Base-by-base conservation (phyloP, 2,329 filamentous ascomycete species). In the Pseudogymnoascus sp. region DNA sequence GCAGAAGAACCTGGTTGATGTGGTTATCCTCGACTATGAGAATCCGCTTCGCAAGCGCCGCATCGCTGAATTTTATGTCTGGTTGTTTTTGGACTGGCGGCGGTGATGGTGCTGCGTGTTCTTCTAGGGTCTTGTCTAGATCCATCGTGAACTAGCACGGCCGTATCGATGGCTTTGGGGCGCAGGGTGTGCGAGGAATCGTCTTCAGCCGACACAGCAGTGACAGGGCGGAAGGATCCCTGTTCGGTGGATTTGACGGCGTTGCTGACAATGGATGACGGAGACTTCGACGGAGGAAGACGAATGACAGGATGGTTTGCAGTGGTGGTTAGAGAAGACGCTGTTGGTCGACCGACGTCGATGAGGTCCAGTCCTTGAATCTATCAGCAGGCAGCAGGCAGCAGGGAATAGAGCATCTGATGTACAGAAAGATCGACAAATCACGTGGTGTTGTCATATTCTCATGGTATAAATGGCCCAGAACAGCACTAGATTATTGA, bases 211-310 rank as follows among this genome's bases (percentile, higher is more conserved):
- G 76, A 62, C 6, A 80, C 71, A 0, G 73, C 74, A 0, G 76
- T 74, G 2, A 72, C 68, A 10, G 86, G 74, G 0, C 74, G 73
- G 35, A 86, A 77, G 63, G 76, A 77, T 0, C 83, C 83, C 33
- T 76, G 71, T 21, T 85, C 80, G 3, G 84, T 87, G 66, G 86
- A 86, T 65, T 87, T 87, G 45, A 79, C 78, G 1, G 83, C 83
- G 66, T 87, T 87, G 14, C 79, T 77, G 14, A 86, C 73, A 4
- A 87, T 33, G 41, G n/a, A 26, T 26, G 23, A 7, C 16, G 14
- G 12, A 6, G 21, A 49, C 7, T n/a, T 16, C n/a, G 14, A 3
- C 8, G 11, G 2, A 52, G 16, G 10, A 21, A 8, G 16, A 11
- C 14, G 45, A 31, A 16, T 16, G 45, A 7, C 8, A 14, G 43